Conservation (phyloP, 1,139 yeast genomes). For the Diutina siamensis region DNA sequence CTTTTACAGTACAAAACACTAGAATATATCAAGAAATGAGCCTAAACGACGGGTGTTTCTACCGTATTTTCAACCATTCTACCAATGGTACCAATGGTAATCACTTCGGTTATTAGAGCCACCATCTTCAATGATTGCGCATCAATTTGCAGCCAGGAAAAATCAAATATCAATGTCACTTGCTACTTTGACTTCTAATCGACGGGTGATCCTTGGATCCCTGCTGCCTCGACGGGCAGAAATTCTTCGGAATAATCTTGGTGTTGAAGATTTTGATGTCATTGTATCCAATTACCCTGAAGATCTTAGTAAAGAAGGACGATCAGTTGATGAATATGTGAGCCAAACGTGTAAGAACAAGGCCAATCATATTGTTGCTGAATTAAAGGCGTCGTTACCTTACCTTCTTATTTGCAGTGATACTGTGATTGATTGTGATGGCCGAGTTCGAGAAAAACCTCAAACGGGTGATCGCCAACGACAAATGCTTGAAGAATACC, state of each 20-base stretch:
- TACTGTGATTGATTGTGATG: slow-evolving; percentile 59
- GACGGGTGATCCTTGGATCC: slow-evolving; percentile 55
- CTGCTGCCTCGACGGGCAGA: slow-evolving; percentile 73
- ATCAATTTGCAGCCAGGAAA: background rate
- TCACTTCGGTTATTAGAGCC: no score
- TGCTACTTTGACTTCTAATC: background rate
- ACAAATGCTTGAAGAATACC: slow-evolving; percentile 38
- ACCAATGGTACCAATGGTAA: no score
- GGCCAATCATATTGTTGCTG: slow-evolving; percentile 34
- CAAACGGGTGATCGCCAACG: slow-evolving; percentile 25
- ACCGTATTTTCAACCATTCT: no score
- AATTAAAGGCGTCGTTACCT: slow-evolving; percentile 18
- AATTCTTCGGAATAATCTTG: slow-evolving; percentile 49
- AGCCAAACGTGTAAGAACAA: slow-evolving; percentile 58
- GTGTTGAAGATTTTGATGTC: slow-evolving; percentile 37
- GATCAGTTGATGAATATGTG: slow-evolving; percentile 53
- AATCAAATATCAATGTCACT: background rate
- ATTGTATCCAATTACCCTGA: slow-evolving; percentile 61
- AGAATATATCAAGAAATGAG: no score
- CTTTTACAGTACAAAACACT: no score
- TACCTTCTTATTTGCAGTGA: slow-evolving; percentile 61
- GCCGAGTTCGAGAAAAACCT: slow-evolving; percentile 71
- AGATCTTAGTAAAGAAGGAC: slow-evolving; percentile 44
- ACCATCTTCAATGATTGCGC: no score
- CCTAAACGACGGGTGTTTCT: no score